Conservation (phyloP, 192 early-diverging fungal species). For the Entophlyctis helioformis region DNA sequence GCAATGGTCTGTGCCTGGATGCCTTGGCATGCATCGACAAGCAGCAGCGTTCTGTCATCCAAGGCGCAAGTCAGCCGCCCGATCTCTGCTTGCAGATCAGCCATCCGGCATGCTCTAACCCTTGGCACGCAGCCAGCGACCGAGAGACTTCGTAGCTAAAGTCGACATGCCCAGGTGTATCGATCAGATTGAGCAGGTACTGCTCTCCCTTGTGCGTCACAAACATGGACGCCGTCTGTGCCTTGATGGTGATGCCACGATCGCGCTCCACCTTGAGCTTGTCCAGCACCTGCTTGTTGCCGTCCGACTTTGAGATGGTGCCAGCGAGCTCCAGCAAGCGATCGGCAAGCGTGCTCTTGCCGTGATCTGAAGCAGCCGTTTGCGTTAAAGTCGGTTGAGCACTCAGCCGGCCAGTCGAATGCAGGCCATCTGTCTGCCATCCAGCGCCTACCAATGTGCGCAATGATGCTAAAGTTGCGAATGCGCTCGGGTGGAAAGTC, state of each 20-base stretch:
- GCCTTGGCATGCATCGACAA: conserved; percentile 91
- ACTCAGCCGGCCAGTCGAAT: not conserved
- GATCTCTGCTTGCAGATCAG: too few species aligned
- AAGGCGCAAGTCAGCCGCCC: too few species aligned
- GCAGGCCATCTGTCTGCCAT: not conserved
- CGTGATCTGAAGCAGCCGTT: conserved; percentile 14
- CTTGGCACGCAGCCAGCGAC: conserved; percentile 87
- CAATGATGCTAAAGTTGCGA: conserved; percentile 69
- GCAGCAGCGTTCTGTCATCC: conserved; percentile 59
- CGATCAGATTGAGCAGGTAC: conserved; percentile 90
- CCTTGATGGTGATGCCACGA: conserved; percentile 96
- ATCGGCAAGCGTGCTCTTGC: conserved; percentile 75
- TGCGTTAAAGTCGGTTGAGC: not conserved
- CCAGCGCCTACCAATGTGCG: conserved; percentile 22
- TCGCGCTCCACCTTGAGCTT: conserved; percentile 93
- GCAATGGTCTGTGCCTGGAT: conserved; percentile 98
- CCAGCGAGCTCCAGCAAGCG: conserved; percentile 81
- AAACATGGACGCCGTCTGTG: conserved; percentile 83
- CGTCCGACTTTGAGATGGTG: conserved; percentile 57
- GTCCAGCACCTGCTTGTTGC: conserved; percentile 86
- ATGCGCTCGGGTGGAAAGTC: conserved; percentile 67
- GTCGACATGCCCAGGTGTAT: conserved; percentile 86
- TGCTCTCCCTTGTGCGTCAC: conserved; percentile 61
- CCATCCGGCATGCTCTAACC: conserved; percentile 13
- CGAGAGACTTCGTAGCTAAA: conserved; percentile 94